phyloP scores from a whole-genome alignment of 495 filamentous ascomycete species.

The Neurospora sp. region DNA sequence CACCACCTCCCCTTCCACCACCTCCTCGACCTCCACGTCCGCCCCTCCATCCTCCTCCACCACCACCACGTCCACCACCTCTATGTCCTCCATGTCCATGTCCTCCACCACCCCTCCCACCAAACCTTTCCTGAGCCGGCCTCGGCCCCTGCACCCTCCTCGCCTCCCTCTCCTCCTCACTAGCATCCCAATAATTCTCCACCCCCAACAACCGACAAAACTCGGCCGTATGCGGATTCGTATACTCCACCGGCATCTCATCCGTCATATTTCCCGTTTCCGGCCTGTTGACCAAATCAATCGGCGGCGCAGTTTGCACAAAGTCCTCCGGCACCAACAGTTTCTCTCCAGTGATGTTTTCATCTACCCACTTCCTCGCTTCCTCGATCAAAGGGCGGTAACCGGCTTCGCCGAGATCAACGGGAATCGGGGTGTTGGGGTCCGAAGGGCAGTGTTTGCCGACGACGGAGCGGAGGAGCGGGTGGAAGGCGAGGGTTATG shows the following conservation, averaged over 20 bases:
- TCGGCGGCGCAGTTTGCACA: conserved; percentile 59
- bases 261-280: conserved; percentile 12
- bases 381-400: conserved; percentile 55
- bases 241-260: conserved; percentile 61
- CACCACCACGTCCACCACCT: conserved; percentile 25
- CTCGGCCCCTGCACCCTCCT: conserved; percentile 36
- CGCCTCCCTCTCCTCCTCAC: conserved; percentile 53
- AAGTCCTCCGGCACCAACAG: conserved; percentile 70
- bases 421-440: conserved; percentile 32
- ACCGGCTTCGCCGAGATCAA: conserved; percentile 49
- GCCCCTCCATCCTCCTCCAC: conserved; percentile 27
- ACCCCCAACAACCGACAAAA: conserved; percentile 77
- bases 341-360: conserved; percentile 52
- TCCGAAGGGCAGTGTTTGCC: conserved; percentile 16
- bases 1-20: conserved; percentile 9
- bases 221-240: conserved; percentile 64
- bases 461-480: conserved; percentile 45
- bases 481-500: conserved; percentile 72
- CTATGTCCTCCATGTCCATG: conserved; percentile 26
- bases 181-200: conserved; percentile 62
- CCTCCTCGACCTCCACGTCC: conserved; percentile 21
- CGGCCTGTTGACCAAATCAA: conserved; percentile 35
- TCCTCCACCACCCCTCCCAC: conserved; percentile 18
- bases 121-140: conserved; percentile 23
- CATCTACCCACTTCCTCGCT: conserved; percentile 65